Evolutionary conservation across 768 basidiomycete genomes (phyloP).

Genomic region (Lyophyllum shimeji): DNA sequence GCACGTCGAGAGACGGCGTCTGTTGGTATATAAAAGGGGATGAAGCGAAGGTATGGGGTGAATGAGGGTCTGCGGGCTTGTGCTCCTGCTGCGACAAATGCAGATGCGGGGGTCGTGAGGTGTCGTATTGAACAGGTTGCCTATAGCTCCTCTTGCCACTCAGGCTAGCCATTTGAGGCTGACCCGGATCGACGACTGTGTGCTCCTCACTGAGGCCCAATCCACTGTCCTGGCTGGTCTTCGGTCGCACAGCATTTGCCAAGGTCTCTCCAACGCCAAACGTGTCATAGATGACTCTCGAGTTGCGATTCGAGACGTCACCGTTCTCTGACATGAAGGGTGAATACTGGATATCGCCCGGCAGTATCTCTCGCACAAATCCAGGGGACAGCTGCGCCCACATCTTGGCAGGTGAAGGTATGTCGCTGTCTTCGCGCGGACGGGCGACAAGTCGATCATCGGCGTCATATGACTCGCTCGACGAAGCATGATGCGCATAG

Average conservation of each 20-base stretch:
- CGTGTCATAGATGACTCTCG: conserved; percentile 41
- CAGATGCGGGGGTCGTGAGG: conserved; percentile 26
- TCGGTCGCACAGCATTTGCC: conserved; percentile 37
- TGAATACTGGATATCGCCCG: conserved; percentile 47
- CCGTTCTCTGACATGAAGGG: conserved; percentile 35
- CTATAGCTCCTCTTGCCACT: conserved; percentile 18
- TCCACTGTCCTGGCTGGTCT: conserved; percentile 39
- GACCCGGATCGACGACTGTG: conserved; percentile 12
- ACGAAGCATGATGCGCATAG: conserved; percentile 34
- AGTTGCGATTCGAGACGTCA: conserved; percentile 20
- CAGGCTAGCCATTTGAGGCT: conserved; percentile 4
- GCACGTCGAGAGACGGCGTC: conserved; percentile 6
- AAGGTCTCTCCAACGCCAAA: conserved; percentile 68
- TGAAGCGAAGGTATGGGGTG: conserved; percentile 23
- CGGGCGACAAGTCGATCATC: conserved; percentile 31
- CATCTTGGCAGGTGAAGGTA: conserved; percentile 47
- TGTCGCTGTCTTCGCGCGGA: conserved; percentile 32
- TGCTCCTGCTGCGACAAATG: conserved; percentile 17
- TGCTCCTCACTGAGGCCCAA: conserved; percentile 47
- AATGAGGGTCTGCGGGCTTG: conserved; percentile 14
- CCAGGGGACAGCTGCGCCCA: conserved; percentile 51
- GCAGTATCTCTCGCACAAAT: conserved; percentile 42
- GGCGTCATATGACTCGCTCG: conserved; percentile 34
- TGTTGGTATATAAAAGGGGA: conserved; percentile 17
- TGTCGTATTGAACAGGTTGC: conserved; percentile 37